Conservation (phyloP, 2,329 filamentous ascomycete genomes). For the Clarireedia paspali region DNA sequence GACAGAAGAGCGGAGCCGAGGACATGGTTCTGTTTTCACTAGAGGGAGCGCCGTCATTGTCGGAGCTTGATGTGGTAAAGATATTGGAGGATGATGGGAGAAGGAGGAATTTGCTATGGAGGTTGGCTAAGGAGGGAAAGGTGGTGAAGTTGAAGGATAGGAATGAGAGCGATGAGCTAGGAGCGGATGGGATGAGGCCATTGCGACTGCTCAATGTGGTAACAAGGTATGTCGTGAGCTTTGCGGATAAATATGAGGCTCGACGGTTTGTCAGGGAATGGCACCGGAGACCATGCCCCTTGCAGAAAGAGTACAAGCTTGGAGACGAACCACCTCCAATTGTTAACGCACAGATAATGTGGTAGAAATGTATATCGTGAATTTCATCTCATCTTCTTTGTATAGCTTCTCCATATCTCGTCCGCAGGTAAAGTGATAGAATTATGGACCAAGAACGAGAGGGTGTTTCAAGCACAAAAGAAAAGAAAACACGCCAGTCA, state of each 20-base stretch:
- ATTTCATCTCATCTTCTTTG: background rate
- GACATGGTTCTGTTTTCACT: slow-evolving; percentile 25
- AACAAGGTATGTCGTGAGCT: slow-evolving; percentile 25
- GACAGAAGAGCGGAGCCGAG: slow-evolving; percentile 15
- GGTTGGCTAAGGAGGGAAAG: slow-evolving; percentile 15
- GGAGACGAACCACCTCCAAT: slow-evolving; percentile 33
- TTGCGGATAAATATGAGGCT: slow-evolving; percentile 27
- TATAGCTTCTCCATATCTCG: background rate
- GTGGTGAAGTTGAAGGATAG: background rate
- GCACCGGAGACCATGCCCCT: slow-evolving; percentile 40
- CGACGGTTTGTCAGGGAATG: slow-evolving; percentile 42
- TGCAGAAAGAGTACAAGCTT: slow-evolving; percentile 18
- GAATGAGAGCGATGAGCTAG: background rate
- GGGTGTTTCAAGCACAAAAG: background rate
- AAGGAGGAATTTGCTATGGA: slow-evolving; percentile 28
- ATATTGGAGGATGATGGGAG: slow-evolving; percentile 24
- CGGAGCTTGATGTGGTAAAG: slow-evolving; percentile 12
- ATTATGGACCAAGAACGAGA: background rate
- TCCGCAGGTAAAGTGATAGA: background rate
- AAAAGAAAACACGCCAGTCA: slow-evolving; percentile 7
- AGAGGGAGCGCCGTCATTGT: slow-evolving; percentile 16
- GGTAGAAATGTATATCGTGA: slow-evolving; percentile 29
- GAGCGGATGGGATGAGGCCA: background rate
- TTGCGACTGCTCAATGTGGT: slow-evolving; percentile 3
- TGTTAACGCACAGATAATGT: slow-evolving; percentile 40